These are phyloP conservation scores for Fusarium euwallaceae DNA, from an alignment of 2,329 filamentous ascomycete genomes.

Conservation along the genomic window DNA sequence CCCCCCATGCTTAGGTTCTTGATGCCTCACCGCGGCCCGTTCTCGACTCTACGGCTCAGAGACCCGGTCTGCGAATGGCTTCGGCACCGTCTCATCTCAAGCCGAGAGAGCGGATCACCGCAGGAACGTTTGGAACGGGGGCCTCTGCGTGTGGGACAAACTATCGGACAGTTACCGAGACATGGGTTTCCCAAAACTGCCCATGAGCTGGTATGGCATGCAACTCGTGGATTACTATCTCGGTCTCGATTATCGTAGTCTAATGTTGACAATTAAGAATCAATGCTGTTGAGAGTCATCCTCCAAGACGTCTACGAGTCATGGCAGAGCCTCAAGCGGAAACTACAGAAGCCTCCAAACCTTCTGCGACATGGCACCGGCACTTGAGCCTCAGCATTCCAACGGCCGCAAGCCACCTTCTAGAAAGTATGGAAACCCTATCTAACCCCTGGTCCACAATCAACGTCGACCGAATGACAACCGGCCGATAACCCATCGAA, in stretches of 20 bases:
- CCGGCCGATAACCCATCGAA: conserved; percentile 3
- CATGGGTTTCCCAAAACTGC: conserved; percentile 10
- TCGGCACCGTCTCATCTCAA: conserved; percentile 8
- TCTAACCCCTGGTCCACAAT: not conserved
- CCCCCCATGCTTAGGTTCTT: not conserved
- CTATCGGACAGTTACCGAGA: conserved; percentile 10
- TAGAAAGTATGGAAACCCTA: conserved; percentile 8
- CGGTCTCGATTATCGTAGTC: not conserved
- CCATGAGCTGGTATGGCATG: not conserved
- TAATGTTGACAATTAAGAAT: not conserved
- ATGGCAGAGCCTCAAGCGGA: conserved; percentile 15
- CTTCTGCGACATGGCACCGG: conserved; percentile 28
- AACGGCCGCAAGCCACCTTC: conserved; percentile 14
- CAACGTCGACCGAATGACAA: conserved; percentile 1
- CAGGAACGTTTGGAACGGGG: not conserved
- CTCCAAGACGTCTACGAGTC: not conserved
- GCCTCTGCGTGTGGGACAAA: conserved; percentile 1
- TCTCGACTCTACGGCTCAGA: not conserved
- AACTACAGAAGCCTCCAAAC: conserved; percentile 11
- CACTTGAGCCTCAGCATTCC: conserved; percentile 27
- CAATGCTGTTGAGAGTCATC: not conserved
- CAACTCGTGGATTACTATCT: not conserved
- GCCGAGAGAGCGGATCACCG: not conserved
- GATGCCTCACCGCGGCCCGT: conserved; percentile 13
- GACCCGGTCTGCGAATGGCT: not conserved